Percentiles rank a stretch among this genome's conserved stretches.
Conservation (phyloP, 2,329 filamentous ascomycete genomes). For the Ophiosphaerella korrae region DNA sequence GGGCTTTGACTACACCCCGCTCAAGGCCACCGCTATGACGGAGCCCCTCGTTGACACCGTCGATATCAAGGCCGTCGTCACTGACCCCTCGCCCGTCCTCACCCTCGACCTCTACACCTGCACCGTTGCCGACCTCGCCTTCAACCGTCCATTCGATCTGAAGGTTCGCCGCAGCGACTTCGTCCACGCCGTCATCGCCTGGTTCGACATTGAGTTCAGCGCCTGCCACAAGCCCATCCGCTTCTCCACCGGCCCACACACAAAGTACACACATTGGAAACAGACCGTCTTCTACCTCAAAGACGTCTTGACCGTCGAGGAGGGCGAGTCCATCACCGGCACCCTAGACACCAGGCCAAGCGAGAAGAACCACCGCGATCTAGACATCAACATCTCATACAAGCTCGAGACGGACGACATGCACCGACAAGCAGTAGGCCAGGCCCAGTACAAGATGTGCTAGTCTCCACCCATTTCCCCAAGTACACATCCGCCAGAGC, state of each 20-base stretch:
- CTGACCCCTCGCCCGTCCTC: slow-evolving; percentile 82
- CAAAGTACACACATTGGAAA: slow-evolving; percentile 99
- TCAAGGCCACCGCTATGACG: slow-evolving; percentile 90
- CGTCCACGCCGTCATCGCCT: slow-evolving; percentile 92
- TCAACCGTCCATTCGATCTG: slow-evolving; percentile 78
- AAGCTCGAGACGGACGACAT: slow-evolving; percentile 76
- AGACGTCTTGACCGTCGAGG: slow-evolving; percentile 88
- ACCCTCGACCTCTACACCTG: slow-evolving; percentile 94
- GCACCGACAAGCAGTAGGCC: slow-evolving; percentile 70
- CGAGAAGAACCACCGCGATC: slow-evolving; percentile 88
- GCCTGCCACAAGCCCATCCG: slow-evolving; percentile 97
- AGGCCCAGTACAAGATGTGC: slow-evolving; percentile 77
- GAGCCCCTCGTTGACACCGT: slow-evolving; percentile 98
- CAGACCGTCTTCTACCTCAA: slow-evolving; percentile 98
- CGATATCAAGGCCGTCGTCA: slow-evolving; percentile 95
- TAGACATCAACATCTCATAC: slow-evolving; percentile 90
- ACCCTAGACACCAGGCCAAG: slow-evolving; percentile 84
- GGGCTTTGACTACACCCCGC: slow-evolving; percentile 92
- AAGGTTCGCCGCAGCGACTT: slow-evolving; percentile 85
- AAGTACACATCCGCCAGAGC: no score
- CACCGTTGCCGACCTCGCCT: slow-evolving; percentile 80
- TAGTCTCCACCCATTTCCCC: slow-evolving; percentile 9
- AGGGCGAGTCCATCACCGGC: slow-evolving; percentile 79
- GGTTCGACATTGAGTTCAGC: slow-evolving; percentile 99
- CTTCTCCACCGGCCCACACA: slow-evolving; percentile 96